phyloP scores from a whole-genome alignment of 108 stramenopile species.

The Cyclotella atomus region DNA sequence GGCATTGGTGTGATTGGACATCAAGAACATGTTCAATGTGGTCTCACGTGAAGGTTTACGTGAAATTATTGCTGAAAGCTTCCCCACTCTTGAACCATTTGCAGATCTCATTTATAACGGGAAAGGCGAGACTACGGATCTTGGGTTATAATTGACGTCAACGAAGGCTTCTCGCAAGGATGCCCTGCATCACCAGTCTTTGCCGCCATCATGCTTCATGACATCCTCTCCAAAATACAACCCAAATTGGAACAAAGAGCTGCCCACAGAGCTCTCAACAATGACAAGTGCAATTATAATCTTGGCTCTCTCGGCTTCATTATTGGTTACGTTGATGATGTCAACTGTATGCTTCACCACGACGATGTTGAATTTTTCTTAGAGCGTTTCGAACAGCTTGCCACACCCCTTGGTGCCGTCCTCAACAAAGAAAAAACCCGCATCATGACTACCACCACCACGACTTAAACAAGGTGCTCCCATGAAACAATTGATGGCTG shows the following conservation, averaged over 20 bases:
- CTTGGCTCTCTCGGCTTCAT: background rate
- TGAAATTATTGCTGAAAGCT: background rate
- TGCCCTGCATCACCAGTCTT: constrained; percentile 26
- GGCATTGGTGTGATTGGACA: constrained; percentile 16
- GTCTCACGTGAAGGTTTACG: constrained; percentile 6
- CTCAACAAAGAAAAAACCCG: background rate
- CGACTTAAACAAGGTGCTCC: no score
- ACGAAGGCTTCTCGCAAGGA: constrained; percentile 17
- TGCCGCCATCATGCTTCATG: constrained; percentile 9
- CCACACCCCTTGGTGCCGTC: background rate
- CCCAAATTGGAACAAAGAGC: background rate
- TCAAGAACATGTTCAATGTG: constrained; percentile 29
- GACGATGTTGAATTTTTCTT: background rate
- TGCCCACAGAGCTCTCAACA: background rate
- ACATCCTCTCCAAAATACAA: constrained; percentile 4
- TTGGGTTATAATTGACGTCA: background rate
- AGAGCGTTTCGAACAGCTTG: background rate
- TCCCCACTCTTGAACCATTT: constrained; percentile 1
- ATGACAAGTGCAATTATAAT: background rate
- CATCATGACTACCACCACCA: background rate
- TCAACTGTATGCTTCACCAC: background rate
- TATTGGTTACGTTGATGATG: background rate
- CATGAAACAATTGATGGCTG: no score
- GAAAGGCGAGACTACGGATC: background rate
- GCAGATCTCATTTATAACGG: background rate